Evolutionary conservation across 768 basidiomycete species (phyloP).

Genomic region (Pleurotus tuber-regium): DNA sequence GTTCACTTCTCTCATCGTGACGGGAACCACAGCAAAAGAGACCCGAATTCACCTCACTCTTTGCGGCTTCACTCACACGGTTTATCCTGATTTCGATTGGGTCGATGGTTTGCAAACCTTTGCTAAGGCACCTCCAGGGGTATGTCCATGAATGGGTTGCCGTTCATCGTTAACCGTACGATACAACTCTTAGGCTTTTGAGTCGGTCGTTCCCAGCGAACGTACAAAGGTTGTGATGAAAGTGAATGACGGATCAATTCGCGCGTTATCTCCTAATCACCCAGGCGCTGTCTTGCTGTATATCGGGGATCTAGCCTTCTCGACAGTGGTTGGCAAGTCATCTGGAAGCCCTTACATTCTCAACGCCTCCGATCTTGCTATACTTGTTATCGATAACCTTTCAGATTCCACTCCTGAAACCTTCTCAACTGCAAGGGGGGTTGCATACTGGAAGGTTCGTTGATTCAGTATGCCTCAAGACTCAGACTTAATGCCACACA

Average conservation of each 20-base stretch:
- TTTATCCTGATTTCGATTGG: slow-evolving; percentile 64
- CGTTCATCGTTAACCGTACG: too few species aligned
- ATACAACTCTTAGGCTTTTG: slow-evolving; percentile 84
- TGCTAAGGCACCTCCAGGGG: slow-evolving; percentile 84
- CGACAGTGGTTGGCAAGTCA: slow-evolving; percentile 69
- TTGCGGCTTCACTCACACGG: slow-evolving; percentile 59
- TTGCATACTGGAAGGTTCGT: slow-evolving; percentile 67
- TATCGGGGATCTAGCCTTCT: slow-evolving; percentile 63
- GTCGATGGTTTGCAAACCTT: slow-evolving; percentile 59
- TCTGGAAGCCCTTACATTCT: slow-evolving; percentile 52
- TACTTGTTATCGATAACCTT: slow-evolving; percentile 41
- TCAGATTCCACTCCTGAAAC: slow-evolving; percentile 23
- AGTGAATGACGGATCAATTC: slow-evolving; percentile 65
- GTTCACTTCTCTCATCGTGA: slow-evolving; percentile 62
- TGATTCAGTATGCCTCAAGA: not conserved
- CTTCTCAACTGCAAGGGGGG: slow-evolving; percentile 29
- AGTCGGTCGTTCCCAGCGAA: slow-evolving; percentile 89
- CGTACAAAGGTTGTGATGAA: slow-evolving; percentile 69
- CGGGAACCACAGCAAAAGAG: slow-evolving; percentile 71
- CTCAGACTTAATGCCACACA: slow-evolving; percentile 21
- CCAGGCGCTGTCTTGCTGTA: slow-evolving; percentile 68
- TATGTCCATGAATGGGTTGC: too few species aligned
- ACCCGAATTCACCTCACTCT: slow-evolving; percentile 66
- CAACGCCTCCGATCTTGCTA: slow-evolving; percentile 42
- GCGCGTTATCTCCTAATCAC: slow-evolving; percentile 52